A percentile compares a stretch with the other conserved stretches of the same genome.
Conservation (phyloP, 345 rosid genomes). For the Aegle marmelos region DNA sequence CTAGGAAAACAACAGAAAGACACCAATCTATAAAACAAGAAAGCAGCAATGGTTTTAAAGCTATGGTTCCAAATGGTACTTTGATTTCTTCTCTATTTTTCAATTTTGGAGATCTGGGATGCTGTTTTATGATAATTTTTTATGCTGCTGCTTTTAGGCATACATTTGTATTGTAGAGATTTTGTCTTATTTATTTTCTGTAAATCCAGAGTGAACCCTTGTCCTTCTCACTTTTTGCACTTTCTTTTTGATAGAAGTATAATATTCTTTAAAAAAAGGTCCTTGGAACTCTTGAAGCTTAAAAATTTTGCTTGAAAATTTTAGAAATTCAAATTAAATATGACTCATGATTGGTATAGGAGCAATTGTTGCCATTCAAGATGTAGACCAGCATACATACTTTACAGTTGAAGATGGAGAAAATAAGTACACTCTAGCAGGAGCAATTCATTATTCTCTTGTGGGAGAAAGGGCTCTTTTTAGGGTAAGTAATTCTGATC, state of each 20-base stretch:
- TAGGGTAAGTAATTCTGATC: conserved; percentile 45
- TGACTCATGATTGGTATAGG: conserved; percentile 42
- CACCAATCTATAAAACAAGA: conserved; percentile 35
- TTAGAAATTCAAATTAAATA: conserved; percentile 21
- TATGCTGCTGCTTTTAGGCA: background rate
- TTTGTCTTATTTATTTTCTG: background rate
- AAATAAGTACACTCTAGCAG: conserved; percentile 48
- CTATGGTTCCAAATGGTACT: conserved; percentile 74
- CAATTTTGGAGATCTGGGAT: background rate
- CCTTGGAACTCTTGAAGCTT: conserved; percentile 21
- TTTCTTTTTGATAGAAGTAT: background rate
- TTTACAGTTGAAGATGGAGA: conserved; percentile 67
- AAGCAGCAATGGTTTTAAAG: conserved; percentile 43
- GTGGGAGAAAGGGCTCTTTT: conserved; percentile 84
- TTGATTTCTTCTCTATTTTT: conserved; percentile 4
- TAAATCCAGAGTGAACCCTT: background rate
- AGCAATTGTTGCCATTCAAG: conserved; percentile 83
- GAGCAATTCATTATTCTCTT: conserved; percentile 84
- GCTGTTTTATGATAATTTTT: background rate
- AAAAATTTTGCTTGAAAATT: conserved; percentile 11
- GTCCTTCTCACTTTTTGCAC: background rate
- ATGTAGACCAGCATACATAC: conserved; percentile 80
- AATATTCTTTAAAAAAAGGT: conserved; percentile 39
- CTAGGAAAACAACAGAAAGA: conserved; percentile 30
- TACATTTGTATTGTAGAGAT: background rate